These are phyloP conservation scores for Aspergillus bertholletiae DNA, from an alignment of 495 filamentous ascomycete species.

Conservation along the genomic window DNA sequence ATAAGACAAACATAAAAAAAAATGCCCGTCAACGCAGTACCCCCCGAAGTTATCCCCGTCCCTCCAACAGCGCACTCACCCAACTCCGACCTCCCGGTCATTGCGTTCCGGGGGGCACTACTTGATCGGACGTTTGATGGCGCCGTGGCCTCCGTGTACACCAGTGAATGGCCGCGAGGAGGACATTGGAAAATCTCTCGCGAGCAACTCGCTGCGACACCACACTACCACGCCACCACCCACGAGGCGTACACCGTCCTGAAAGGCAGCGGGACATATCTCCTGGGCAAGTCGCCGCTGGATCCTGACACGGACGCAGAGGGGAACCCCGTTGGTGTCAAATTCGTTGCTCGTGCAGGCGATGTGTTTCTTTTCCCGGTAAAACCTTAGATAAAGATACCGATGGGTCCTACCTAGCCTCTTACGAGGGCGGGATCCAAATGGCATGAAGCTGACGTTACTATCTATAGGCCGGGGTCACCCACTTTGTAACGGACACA, in stretches of 20 bases:
- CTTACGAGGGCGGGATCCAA: too few species aligned
- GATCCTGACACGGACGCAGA: neutral
- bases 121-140: neutral
- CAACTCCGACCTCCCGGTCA: neutral
- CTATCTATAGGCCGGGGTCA: conserved; percentile 4
- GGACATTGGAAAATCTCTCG: conserved; percentile 9
- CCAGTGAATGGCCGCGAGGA: conserved; percentile 4
- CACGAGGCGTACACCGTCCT: conserved; percentile 11
- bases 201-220: conserved; percentile 8
- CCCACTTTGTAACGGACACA: conserved; percentile 5
- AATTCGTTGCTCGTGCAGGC: neutral
- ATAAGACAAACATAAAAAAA: too few species aligned
- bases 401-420: too few species aligned
- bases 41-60: neutral
- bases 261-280: conserved; percentile 4
- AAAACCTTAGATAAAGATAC: too few species aligned
- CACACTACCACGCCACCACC: conserved; percentile 7
- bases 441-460: neutral
- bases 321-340: neutral
- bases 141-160: neutral
- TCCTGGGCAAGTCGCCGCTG: conserved; percentile 6
- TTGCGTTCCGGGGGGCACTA: neutral
- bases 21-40: too few species aligned
- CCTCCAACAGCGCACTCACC: conserved; percentile 6
- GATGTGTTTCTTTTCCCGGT: neutral